phyloP scores from a whole-genome alignment of 495 filamentous ascomycete species.

The Haplographium delicatum region DNA sequence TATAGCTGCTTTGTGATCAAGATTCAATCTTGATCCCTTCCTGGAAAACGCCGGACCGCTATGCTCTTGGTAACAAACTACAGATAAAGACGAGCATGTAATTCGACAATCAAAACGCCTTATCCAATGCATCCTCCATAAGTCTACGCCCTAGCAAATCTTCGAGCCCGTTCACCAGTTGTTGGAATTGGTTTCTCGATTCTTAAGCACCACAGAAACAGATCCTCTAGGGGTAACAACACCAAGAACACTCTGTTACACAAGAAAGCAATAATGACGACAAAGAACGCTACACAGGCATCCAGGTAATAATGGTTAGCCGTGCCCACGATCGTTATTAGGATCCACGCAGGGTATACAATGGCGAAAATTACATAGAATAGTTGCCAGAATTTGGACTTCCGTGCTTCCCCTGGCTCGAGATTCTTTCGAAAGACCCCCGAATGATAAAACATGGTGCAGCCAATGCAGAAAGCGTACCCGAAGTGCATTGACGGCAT shows the following conservation, averaged over 20 bases:
- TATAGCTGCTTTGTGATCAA: no score
- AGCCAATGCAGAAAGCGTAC: slow-evolving; percentile 55
- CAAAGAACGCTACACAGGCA: slow-evolving; percentile 46
- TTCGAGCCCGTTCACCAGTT: slow-evolving; percentile 37
- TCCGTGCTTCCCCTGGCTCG: slow-evolving; percentile 39
- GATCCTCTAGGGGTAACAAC: slow-evolving; percentile 53
- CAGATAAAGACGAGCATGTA: not conserved
- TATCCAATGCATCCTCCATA: slow-evolving; percentile 3
- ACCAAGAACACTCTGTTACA: slow-evolving; percentile 49
- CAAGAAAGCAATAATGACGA: slow-evolving; percentile 42
- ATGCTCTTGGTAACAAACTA: slow-evolving; percentile 17
- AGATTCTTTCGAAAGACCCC: slow-evolving; percentile 43
- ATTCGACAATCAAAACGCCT: slow-evolving; percentile 15
- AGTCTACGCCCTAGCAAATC: not conserved
- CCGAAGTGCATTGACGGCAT: slow-evolving; percentile 59
- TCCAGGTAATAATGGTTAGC: slow-evolving; percentile 66
- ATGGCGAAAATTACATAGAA: slow-evolving; percentile 45
- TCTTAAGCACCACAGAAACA: slow-evolving; percentile 47
- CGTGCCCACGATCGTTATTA: slow-evolving; percentile 58
- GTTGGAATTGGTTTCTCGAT: slow-evolving; percentile 53
- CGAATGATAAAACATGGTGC: slow-evolving; percentile 55
- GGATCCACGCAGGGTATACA: slow-evolving; percentile 51
- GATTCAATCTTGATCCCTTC: not conserved
- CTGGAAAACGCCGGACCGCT: not conserved
- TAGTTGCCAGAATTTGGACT: slow-evolving; percentile 33